A percentile compares a stretch with the other conserved stretches of the same genome.
phyloP scores from a whole-genome alignment of 305 asterid genomes.

The Solanum hybrid region DNA sequence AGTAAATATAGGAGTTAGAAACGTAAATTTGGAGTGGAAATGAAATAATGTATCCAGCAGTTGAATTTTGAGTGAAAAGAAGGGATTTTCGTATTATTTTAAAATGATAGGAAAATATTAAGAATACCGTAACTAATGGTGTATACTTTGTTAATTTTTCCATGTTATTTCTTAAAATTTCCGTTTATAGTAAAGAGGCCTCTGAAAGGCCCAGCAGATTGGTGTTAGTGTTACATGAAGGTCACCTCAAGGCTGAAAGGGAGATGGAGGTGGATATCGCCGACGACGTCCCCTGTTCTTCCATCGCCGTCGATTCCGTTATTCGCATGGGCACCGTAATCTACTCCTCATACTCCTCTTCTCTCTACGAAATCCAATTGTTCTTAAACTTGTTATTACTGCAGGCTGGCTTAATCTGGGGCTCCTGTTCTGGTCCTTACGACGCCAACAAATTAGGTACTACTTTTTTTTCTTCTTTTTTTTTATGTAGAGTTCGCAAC shows the following conservation, averaged over 20 bases:
- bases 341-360: not conserved
- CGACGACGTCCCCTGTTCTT: slow-evolving; percentile 55
- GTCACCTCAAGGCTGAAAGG: not conserved
- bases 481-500: not conserved
- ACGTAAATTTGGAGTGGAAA: no score
- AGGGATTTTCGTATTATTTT: no score
- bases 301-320: slow-evolving; percentile 60
- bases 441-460: slow-evolving; percentile 51
- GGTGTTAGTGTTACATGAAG: not conserved
- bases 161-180: no score
- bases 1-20: no score
- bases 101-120: no score
- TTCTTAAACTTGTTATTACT: not conserved
- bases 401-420: slow-evolving; percentile 87
- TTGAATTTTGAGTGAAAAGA: no score
- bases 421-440: slow-evolving; percentile 58
- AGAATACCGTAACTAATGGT: no score
- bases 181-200: no score
- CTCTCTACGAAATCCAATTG: not conserved
- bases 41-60: no score
- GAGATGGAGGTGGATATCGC: slow-evolving; percentile 36
- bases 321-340: slow-evolving; percentile 56
- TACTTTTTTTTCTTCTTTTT: not conserved
- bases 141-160: no score
- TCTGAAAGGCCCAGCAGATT: not conserved